phyloP scores from a whole-genome alignment of 2,329 filamentous ascomycete genomes.

The Ceratocystis albifundus region DNA sequence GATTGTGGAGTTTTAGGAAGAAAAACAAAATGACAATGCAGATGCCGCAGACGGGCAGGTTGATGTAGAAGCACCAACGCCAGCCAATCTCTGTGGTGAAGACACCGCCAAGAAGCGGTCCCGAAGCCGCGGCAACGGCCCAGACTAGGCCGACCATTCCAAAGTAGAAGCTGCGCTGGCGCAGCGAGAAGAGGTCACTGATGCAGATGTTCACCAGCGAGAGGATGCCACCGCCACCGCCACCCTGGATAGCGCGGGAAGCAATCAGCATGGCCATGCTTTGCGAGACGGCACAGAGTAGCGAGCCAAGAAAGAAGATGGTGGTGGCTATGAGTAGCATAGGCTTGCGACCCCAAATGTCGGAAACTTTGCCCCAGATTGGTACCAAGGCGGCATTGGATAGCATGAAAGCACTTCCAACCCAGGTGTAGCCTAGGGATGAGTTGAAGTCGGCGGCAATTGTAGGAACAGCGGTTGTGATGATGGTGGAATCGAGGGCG shows the following conservation, averaged over 20 bases:
- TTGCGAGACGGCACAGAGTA: slow-evolving; percentile 41
- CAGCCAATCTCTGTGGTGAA: slow-evolving; percentile 54
- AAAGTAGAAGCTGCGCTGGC: slow-evolving; percentile 42
- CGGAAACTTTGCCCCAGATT: slow-evolving; percentile 55
- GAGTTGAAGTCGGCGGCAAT: slow-evolving; percentile 54
- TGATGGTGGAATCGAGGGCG: slow-evolving; percentile 48
- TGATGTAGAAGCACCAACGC: slow-evolving; percentile 62
- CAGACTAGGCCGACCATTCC: slow-evolving; percentile 45
- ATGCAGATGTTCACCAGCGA: slow-evolving; percentile 50
- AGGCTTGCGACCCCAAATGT: slow-evolving; percentile 49
- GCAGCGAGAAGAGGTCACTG: slow-evolving; percentile 44
- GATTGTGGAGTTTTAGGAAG: slow-evolving; percentile 57
- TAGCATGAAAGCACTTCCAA: slow-evolving; percentile 62
- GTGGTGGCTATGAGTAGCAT: slow-evolving; percentile 40
- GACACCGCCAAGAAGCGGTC: slow-evolving; percentile 56
- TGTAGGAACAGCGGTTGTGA: slow-evolving; percentile 55
- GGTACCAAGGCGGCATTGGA: slow-evolving; percentile 55
- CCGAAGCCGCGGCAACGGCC: slow-evolving; percentile 54
- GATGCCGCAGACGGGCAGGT: slow-evolving; percentile 40
- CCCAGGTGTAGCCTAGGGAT: slow-evolving; percentile 62
- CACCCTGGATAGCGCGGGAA: slow-evolving; percentile 45
- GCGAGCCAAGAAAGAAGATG: slow-evolving; percentile 44
- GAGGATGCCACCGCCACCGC: slow-evolving; percentile 46
- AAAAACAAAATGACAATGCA: slow-evolving; percentile 43
- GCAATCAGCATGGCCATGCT: slow-evolving; percentile 44